Evolutionary conservation across 768 basidiomycete species (phyloP), one percentile per base, ranked within the genome.

Genomic region (Auriscalpium vulgare): DNA sequence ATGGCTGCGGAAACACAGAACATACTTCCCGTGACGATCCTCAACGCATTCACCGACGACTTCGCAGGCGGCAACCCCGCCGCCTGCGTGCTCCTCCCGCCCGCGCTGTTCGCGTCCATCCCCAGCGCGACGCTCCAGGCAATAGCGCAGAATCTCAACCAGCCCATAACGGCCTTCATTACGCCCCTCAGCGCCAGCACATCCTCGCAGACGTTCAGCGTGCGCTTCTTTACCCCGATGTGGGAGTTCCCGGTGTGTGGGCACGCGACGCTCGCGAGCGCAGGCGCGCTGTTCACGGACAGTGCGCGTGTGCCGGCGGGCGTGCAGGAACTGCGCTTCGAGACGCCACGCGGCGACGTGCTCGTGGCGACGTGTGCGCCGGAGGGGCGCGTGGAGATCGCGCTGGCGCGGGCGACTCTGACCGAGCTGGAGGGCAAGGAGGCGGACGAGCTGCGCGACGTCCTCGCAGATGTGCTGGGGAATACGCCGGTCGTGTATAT

Each of bases 61-160:
- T 53, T 63, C 17, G 69, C 64, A 52, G 36, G 51, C 4, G 72
- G 72, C 36, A 72, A 71, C 60, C 66, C 67, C 3, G 71, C 71
- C 5, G 64, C 64, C 10, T 67, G 72, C 37, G 59, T 73, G 17
- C 34, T 67, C 50, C 54, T 72, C 29, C 54, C 60, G 23, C 54
- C 57, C 47, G 17, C 38, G 19, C 16, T 14, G 21, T 17, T 57
- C 8, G 36, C 37, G 4, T 37, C 50, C n/a, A 35, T 60, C 47
- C 54, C 59, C 11, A 58, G 64, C 43, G 35, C 38, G 21, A 60
- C 60, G 37, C 56, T 63, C 1, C 63, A 62, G 37, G 36, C 47
- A 11, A 59, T 65, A 29, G 58, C 63, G 17, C 7, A n/a, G 11
- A 64, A 62, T 45, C 59, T 65, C 54, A 62, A 59, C 58, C 57